Evolutionary conservation across 140 eudicot species (phyloP).

Genomic region (Oenanthe javanica): DNA sequence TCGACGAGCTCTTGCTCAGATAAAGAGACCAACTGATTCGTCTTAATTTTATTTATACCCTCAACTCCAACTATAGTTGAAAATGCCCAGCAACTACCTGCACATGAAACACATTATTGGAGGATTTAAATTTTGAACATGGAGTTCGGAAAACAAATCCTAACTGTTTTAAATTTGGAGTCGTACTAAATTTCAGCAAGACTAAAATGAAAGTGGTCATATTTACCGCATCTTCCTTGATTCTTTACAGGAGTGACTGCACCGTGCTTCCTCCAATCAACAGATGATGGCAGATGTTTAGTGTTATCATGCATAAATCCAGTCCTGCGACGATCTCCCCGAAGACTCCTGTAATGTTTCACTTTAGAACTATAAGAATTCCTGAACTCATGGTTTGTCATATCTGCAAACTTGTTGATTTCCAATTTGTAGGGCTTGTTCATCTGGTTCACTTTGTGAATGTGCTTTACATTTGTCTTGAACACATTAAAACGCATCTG

Average conservation of each 20-base stretch:
- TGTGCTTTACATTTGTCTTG: slow-evolving; percentile 55
- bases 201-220: neutral
- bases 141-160: neutral
- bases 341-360: slow-evolving; percentile 51
- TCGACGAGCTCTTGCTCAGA: slow-evolving; percentile 92
- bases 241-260: slow-evolving; percentile 76
- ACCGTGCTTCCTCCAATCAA: slow-evolving; percentile 78
- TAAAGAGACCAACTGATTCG: slow-evolving; percentile 50
- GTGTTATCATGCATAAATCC: slow-evolving; percentile 53
- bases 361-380: slow-evolving; percentile 50
- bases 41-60: slow-evolving; percentile 80
- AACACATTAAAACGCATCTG: slow-evolving; percentile 66
- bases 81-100: slow-evolving; percentile 96
- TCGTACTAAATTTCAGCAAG: neutral
- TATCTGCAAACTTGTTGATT: slow-evolving; percentile 69
- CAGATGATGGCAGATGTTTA: slow-evolving; percentile 40
- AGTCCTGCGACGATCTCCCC: slow-evolving; percentile 36
- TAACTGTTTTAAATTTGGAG: neutral
- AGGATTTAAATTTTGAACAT: neutral
- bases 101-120: neutral
- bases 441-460: slow-evolving; percentile 76
- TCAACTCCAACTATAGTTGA: slow-evolving; percentile 84
- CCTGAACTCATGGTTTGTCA: slow-evolving; percentile 76
- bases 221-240: slow-evolving; percentile 81
- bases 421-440: slow-evolving; percentile 80